These are phyloP conservation scores for Aphanoascus verrucosus DNA, from an alignment of 2,329 filamentous ascomycete species.

Conservation along the genomic window DNA sequence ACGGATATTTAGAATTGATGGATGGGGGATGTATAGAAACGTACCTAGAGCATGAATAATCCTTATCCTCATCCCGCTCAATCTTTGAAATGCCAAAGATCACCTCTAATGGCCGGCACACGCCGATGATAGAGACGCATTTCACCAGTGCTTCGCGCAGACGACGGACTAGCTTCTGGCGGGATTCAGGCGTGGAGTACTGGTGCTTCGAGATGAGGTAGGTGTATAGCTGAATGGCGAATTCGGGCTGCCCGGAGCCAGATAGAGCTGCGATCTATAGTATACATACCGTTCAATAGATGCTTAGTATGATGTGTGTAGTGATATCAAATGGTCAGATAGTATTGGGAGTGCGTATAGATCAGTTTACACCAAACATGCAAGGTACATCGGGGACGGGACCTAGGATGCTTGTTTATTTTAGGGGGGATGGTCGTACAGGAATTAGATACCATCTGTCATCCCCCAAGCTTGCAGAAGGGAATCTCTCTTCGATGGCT, in stretches of 20 bases:
- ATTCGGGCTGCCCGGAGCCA: slow-evolving; percentile 43
- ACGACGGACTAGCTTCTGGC: slow-evolving; percentile 29
- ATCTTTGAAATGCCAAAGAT: slow-evolving; percentile 46
- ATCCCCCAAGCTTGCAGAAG: slow-evolving; percentile 9
- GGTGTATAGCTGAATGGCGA: slow-evolving; percentile 45
- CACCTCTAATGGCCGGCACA: slow-evolving; percentile 53
- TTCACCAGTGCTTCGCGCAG: slow-evolving; percentile 51
- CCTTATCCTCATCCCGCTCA: slow-evolving; percentile 47
- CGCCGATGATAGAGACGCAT: slow-evolving; percentile 47
- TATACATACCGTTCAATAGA: background rate
- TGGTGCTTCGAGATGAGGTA: slow-evolving; percentile 45
- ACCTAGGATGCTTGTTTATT: no score
- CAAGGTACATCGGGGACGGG: background rate
- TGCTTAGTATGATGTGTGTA: background rate
- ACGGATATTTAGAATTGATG: background rate
- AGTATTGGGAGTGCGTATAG: background rate
- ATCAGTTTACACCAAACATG: no score
- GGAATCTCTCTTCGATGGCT: slow-evolving; percentile 8
- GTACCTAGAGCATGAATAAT: slow-evolving; percentile 40
- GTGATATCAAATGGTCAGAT: background rate
- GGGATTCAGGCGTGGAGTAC: slow-evolving; percentile 23
- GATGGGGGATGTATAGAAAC: background rate
- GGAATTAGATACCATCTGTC: slow-evolving; percentile 14
- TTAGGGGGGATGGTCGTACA: background rate
- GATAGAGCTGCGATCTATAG: slow-evolving; percentile 30